Conservation (phyloP, 2,329 filamentous ascomycete genomes). For the Lojkania enalia region DNA sequence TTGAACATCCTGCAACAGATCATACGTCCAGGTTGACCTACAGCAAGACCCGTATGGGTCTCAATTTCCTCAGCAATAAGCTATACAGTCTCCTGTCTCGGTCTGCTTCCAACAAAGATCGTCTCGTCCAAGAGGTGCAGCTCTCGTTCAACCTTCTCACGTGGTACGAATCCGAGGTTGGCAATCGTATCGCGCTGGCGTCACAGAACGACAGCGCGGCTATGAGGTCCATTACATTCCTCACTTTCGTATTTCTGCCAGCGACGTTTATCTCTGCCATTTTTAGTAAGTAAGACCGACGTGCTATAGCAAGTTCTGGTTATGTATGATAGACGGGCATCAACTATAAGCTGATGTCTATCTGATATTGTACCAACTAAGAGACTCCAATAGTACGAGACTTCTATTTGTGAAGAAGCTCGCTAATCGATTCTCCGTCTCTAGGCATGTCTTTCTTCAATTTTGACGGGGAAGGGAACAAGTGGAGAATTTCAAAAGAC, state of each 20-base stretch:
- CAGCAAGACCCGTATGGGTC: too few species aligned
- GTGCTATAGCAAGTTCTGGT: background rate
- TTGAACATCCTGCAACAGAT: too few species aligned
- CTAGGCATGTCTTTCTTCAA: too few species aligned
- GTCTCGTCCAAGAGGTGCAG: background rate
- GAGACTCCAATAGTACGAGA: too few species aligned
- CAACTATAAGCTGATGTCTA: slow-evolving; percentile 3
- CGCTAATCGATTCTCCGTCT: too few species aligned
- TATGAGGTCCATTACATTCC: slow-evolving; percentile 45
- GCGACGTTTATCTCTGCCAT: slow-evolving; percentile 44
- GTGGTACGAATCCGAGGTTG: too few species aligned
- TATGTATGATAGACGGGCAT: slow-evolving; percentile 6
- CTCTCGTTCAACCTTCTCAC: background rate
- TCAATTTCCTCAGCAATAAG: background rate
- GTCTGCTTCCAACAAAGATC: background rate
- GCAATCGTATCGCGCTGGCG: slow-evolving; percentile 17
- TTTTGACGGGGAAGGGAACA: too few species aligned
- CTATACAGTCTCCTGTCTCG: background rate
- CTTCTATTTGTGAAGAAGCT: too few species aligned
- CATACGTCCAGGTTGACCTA: too few species aligned
- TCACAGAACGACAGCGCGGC: slow-evolving; percentile 34
- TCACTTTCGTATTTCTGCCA: slow-evolving; percentile 48
- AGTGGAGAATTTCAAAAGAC: slow-evolving; percentile 8
- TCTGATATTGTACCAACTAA: background rate
- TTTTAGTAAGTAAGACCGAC: background rate